Evolutionary conservation across 345 rosid genomes (phyloP), one percentile per base, ranked within the genome.

Genomic region (Arabidopsis suecica): DNA sequence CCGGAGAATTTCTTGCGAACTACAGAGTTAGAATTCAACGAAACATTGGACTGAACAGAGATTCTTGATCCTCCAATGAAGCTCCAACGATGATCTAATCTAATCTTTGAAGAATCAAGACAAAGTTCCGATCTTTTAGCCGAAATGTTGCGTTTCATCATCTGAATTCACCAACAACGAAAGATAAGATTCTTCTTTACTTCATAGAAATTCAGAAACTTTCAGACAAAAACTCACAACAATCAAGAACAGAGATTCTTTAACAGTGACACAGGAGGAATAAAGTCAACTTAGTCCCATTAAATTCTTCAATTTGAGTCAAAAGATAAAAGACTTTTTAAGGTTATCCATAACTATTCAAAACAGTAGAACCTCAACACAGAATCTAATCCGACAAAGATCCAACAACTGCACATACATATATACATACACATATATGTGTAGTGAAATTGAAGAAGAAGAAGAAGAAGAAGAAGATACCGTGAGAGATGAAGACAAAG

Each of bases 31-130:
- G 72, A 28, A 49, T 36, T 70, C 18, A 84, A 25, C 1, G 41
- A 49, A 69, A 71, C 20, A 58, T 65, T 75, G 13, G 84, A 85
- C 8, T 13, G 49, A 65, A 72, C 20, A 45, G 38, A 18, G 69
- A 86, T 50, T 78, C 84, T 84, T 60, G 92, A 85, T 68, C 96
- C 93, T 78, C 89, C 77, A 6, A 74, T 23, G 51, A 86, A 89
- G 82, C 86, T 91, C 91, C 92, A 88, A 41, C 63, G 75, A 60
- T 68, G 61, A 58, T 9, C 68, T 11, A 76, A 53, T 51, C 62
- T 63, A 68, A 66, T 38, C 65, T 76, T 83, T 30, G 38, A 44
- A 57, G 81, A 82, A 69, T 50, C 74, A 60, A 78, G 62, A n/a
- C 71, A 42, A 63, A 44, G 38, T 72, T 71, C 61, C 5, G 68